Percentiles rank a stretch among this genome's conserved stretches.
These are phyloP conservation scores for Chaetomiaceae sp. DNA, from an alignment of 2,329 filamentous ascomycete genomes.

Conservation along the genomic window DNA sequence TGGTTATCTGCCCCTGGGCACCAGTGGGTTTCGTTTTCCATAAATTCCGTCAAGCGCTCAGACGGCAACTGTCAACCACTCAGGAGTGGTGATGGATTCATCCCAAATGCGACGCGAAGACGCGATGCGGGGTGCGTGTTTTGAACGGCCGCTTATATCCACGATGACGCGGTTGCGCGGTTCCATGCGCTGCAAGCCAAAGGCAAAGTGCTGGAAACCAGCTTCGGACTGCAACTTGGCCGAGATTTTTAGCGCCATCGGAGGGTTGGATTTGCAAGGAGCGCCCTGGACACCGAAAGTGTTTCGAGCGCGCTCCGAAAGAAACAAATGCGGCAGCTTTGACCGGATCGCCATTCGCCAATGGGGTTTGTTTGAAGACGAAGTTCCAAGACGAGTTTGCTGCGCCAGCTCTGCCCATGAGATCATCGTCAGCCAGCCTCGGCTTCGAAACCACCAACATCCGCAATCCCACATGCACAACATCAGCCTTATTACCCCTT, in stretches of 20 bases:
- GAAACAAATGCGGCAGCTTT: neutral
- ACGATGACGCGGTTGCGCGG: slow-evolving; percentile 6
- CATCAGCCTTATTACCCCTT: neutral
- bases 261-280: slow-evolving; percentile 13
- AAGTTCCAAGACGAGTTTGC: neutral
- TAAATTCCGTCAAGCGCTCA: slow-evolving; percentile 10
- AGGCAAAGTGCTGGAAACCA: neutral
- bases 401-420: neutral
- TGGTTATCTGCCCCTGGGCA: too few relatives aligned
- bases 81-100: slow-evolving; percentile 9
- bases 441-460: neutral
- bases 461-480: neutral
- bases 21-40: too few relatives aligned
- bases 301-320: neutral
- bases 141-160: slow-evolving; percentile 1
- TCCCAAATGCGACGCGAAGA: slow-evolving; percentile 17
- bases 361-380: neutral
- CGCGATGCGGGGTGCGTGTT: slow-evolving; percentile 19
- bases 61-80: neutral
- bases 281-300: neutral
- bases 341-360: neutral
- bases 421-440: neutral
- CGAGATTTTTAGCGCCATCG: slow-evolving; percentile 1
- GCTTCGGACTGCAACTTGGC: neutral
- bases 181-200: neutral